Conservation (phyloP, 2,329 filamentous ascomycete genomes). For the Fulvia fulva region DNA sequence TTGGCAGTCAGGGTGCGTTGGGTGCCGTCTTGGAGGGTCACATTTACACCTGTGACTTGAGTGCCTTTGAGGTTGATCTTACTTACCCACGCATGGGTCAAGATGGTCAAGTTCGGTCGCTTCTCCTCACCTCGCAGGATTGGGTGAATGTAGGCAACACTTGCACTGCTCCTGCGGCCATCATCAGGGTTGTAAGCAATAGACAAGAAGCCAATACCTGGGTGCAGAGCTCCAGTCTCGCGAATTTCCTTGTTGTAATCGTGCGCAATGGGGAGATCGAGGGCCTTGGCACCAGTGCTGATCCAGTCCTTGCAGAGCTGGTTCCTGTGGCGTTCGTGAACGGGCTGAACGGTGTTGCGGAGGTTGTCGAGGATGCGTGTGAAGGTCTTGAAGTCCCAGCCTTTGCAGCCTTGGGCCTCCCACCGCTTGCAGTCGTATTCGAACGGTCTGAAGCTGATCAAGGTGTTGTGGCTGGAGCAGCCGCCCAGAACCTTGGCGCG, state of each 20-base stretch:
- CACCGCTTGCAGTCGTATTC: conserved; percentile 83
- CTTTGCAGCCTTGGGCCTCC: conserved; percentile 75
- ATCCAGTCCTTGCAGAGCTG: conserved; percentile 92
- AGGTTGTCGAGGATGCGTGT: conserved; percentile 78
- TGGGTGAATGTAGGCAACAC: conserved; percentile 88
- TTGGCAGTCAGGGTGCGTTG: conserved; percentile 57
- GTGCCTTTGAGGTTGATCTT: conserved; percentile 69
- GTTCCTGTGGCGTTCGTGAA: conserved; percentile 80
- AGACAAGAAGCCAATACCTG: conserved; percentile 85
- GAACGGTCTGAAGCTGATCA: conserved; percentile 89
- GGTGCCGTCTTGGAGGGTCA: conserved; percentile 60
- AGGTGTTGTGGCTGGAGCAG: conserved; percentile 89
- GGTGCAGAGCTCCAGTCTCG: conserved; percentile 64
- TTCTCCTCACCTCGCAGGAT: conserved; percentile 79
- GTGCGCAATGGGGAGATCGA: conserved; percentile 74
- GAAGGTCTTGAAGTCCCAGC: conserved; percentile 83
- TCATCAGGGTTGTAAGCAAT: conserved; percentile 89
- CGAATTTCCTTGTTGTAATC: conserved; percentile 87
- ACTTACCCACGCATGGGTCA: conserved; percentile 85
- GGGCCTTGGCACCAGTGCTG: conserved; percentile 69
- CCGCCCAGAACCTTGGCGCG: conserved; percentile 88
- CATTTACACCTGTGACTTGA: conserved; percentile 67
- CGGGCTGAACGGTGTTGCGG: conserved; percentile 84
- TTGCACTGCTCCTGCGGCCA: conserved; percentile 77
- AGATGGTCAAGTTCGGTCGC: conserved; percentile 75